Evolutionary conservation across 2,329 filamentous ascomycete genomes (phyloP).

Genomic region (Chaetomiaceae sp.): DNA sequence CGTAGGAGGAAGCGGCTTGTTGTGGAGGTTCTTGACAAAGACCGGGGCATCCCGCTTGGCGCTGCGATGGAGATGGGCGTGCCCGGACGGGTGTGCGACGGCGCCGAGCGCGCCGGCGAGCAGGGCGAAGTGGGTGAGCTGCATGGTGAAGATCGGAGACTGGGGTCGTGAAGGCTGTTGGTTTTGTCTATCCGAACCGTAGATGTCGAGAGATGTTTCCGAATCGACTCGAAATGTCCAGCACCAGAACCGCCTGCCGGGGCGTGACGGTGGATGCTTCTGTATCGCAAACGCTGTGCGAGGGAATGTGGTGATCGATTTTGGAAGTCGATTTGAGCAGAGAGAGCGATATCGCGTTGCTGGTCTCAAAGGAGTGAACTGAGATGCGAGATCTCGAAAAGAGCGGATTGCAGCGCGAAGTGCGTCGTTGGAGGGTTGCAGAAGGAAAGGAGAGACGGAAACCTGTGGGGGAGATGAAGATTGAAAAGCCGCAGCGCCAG

Average conservation of each 20-base stretch:
- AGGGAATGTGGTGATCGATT: neutral
- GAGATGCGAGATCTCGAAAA: conserved; percentile 28
- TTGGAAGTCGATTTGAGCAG: conserved; percentile 14
- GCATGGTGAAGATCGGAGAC: conserved; percentile 22
- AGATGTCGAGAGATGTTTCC: neutral
- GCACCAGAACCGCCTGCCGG: neutral
- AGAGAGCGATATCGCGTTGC: conserved; percentile 14
- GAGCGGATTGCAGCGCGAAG: conserved; percentile 25
- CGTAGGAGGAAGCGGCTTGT: conserved; percentile 19
- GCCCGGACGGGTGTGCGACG: conserved; percentile 34
- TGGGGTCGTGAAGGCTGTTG: neutral
- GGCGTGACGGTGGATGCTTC: neutral
- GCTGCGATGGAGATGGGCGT: conserved; percentile 35
- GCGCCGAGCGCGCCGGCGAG: conserved; percentile 32
- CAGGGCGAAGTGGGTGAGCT: conserved; percentile 27
- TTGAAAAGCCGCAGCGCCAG: conserved; percentile 6
- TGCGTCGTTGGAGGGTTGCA: conserved; percentile 17
- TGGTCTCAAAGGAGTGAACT: conserved; percentile 24
- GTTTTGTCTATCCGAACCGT: conserved; percentile 5
- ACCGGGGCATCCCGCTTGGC: conserved; percentile 26
- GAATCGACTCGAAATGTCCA: neutral
- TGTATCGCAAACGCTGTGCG: neutral
- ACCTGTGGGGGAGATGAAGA: conserved; percentile 12
- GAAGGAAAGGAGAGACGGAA: conserved; percentile 13
- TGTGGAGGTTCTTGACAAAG: conserved; percentile 29